Base-by-base conservation (phyloP, 352 stramenopile genomes). In the Phytophthora sp. region DNA sequence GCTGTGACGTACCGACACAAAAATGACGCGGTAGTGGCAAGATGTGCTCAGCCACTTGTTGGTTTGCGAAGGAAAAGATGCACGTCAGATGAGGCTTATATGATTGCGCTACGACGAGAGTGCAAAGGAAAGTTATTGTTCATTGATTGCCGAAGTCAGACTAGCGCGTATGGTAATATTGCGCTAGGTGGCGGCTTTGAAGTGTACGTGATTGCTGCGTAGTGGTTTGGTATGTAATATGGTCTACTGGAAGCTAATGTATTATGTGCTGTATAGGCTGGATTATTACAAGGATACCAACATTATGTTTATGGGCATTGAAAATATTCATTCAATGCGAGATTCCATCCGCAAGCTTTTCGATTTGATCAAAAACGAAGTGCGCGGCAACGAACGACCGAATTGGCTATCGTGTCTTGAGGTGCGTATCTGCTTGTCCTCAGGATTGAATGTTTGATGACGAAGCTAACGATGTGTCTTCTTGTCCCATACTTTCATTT, bases 11-110 rank as follows among this genome's bases (percentile, higher is more conserved):
- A 97, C 74, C 80, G 88, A 4, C 87, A 95, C 67, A 70, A 76
- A 5, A 97, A 98, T 67, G 91, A 96, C 37, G 90, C 92, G 1
- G 74, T 94, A n/a, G 89, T 99, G 24, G 98, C 90, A 32, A 78
- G 97, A 24, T 97, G 87, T 46, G 80, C 95, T 12, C 97, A 99
- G 62, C 97, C 97, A 4, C 87, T 98, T 54, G 91, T 99, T 2
- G 97, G 97, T 6, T 66, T 99, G 6, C 82, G 96, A 39, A 89
- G 96, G 11, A 97, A 98, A 74, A 84, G 91, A 2, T 98, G 87
- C 68, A 72, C 78, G 0, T 83, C 88, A 1, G 97, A 99, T 71
- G 96, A 99, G 74, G 76, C 77, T 0, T 93, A 79, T 37, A 86
- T 95, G 57, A 46, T 58, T 10, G 76, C 82, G 3, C 54, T 95